A percentile compares a stretch with the other conserved stretches of the same genome.
These are phyloP conservation scores for Coniella vitis DNA, from an alignment of 2,329 filamentous ascomycete genomes.

Conservation along the genomic window DNA sequence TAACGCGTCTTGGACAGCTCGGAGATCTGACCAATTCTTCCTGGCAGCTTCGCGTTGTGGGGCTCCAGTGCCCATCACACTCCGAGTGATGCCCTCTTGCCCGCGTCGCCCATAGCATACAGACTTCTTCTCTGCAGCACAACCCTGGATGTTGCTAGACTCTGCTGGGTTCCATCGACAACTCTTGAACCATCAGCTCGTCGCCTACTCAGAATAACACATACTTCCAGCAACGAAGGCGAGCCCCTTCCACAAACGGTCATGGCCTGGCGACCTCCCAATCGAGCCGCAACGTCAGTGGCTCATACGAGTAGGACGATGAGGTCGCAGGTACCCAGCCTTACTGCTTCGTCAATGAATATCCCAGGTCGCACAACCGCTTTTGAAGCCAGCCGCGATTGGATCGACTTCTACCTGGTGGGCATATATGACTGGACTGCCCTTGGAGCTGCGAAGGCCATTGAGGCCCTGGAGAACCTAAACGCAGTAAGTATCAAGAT, in stretches of 20 bases:
- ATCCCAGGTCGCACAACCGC: background rate
- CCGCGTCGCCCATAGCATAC: too few relatives aligned
- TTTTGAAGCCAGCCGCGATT: background rate
- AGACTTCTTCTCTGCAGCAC: too few relatives aligned
- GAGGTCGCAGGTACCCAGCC: background rate
- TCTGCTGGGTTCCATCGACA: too few relatives aligned
- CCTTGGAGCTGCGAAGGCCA: slow-evolving; percentile 18
- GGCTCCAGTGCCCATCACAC: too few relatives aligned
- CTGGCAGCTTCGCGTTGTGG: too few relatives aligned
- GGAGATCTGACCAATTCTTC: too few relatives aligned
- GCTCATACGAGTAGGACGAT: background rate
- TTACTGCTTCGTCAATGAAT: background rate
- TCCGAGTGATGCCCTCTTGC: too few relatives aligned
- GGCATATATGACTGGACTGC: slow-evolving; percentile 23
- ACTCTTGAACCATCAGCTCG: too few relatives aligned
- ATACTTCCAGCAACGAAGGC: too few relatives aligned
- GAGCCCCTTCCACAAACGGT: background rate
- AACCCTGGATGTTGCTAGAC: too few relatives aligned
- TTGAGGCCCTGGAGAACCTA: slow-evolving; percentile 15
- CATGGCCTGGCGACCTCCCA: background rate
- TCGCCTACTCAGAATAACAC: too few relatives aligned
- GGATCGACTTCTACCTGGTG: slow-evolving; percentile 21
- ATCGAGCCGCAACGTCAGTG: background rate
- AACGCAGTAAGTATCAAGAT: slow-evolving; percentile 13
- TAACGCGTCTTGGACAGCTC: too few relatives aligned